These are phyloP conservation scores for Aspergillus fumigatiaffinis DNA, from an alignment of 2,329 filamentous ascomycete genomes.

Conservation along the genomic window DNA sequence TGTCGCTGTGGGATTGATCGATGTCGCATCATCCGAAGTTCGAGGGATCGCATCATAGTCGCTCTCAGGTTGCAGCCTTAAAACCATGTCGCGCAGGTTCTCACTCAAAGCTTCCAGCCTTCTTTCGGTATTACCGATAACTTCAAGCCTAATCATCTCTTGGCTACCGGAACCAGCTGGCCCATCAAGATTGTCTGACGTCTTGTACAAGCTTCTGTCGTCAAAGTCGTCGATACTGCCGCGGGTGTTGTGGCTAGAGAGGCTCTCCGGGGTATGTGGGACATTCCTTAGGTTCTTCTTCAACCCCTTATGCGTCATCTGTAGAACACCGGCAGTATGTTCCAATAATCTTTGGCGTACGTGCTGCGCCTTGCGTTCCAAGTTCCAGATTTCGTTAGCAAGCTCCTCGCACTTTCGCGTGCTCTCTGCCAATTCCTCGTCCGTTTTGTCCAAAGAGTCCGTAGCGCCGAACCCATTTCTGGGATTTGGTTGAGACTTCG, in stretches of 20 bases:
- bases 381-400: conserved; percentile 70
- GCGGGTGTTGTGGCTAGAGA: conserved; percentile 55
- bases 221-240: conserved; percentile 66
- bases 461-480: conserved; percentile 47
- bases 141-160: conserved; percentile 33
- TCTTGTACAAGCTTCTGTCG: conserved; percentile 68
- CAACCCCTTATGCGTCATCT: conserved; percentile 79
- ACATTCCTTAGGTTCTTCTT: conserved; percentile 55
- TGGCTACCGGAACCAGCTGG: conserved; percentile 26
- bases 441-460: conserved; percentile 51
- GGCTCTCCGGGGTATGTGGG: conserved; percentile 72
- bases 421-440: conserved; percentile 69
- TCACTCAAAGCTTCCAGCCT: conserved; percentile 66
- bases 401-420: conserved; percentile 82
- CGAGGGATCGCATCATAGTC: conserved; percentile 38
- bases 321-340: conserved; percentile 88
- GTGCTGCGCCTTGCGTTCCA: conserved; percentile 73
- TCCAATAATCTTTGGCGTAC: conserved; percentile 73
- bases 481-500: conserved; percentile 51
- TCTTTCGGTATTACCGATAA: conserved; percentile 59
- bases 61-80: conserved; percentile 39
- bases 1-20: conserved; percentile 25
- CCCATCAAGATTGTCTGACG: conserved; percentile 62
- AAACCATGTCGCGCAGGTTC: conserved; percentile 63
- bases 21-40: conserved; percentile 21